Evolutionary conservation across 2,329 filamentous ascomycete species (phyloP).

Genomic region (Pseudogymnoascus sp.): DNA sequence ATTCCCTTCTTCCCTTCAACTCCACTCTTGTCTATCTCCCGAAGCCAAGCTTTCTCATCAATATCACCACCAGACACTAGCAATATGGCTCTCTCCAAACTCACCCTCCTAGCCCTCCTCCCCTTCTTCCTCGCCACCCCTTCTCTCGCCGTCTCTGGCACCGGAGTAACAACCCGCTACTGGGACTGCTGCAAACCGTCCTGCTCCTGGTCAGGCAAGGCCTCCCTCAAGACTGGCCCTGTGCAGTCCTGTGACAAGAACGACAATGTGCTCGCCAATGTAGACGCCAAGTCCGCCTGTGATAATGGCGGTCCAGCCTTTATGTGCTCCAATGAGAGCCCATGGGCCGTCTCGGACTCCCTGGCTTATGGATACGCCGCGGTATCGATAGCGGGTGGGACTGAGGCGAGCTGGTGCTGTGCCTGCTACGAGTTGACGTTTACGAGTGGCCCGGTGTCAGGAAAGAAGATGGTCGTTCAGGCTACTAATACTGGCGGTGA

Average conservation of each 20-base stretch:
- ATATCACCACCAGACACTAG: background rate
- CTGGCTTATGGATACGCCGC: slow-evolving; percentile 61
- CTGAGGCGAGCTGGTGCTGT: slow-evolving; percentile 60
- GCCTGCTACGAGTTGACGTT: slow-evolving; percentile 52
- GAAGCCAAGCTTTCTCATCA: background rate
- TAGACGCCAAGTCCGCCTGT: slow-evolving; percentile 47
- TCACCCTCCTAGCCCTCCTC: slow-evolving; percentile 23
- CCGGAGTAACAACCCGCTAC: slow-evolving; percentile 37
- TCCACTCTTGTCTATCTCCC: slow-evolving; percentile 1
- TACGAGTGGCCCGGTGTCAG: slow-evolving; percentile 44
- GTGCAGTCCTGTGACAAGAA: slow-evolving; percentile 49
- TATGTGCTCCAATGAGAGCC: slow-evolving; percentile 56
- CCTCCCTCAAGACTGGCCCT: slow-evolving; percentile 41
- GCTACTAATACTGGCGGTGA: slow-evolving; percentile 58
- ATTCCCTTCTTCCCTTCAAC: background rate
- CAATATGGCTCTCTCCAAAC: slow-evolving; percentile 23
- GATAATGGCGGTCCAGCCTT: slow-evolving; percentile 49
- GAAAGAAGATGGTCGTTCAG: slow-evolving; percentile 60
- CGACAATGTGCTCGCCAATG: slow-evolving; percentile 48
- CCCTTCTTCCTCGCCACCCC: slow-evolving; percentile 22
- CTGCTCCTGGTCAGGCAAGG: slow-evolving; percentile 56
- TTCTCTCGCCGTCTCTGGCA: slow-evolving; percentile 20
- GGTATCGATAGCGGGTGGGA: slow-evolving; percentile 48
- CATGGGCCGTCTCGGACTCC: slow-evolving; percentile 54
- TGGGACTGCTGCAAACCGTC: slow-evolving; percentile 69